Evolutionary conservation across 768 basidiomycete species (phyloP).

Genomic region (Psilocybe cyanescens): DNA sequence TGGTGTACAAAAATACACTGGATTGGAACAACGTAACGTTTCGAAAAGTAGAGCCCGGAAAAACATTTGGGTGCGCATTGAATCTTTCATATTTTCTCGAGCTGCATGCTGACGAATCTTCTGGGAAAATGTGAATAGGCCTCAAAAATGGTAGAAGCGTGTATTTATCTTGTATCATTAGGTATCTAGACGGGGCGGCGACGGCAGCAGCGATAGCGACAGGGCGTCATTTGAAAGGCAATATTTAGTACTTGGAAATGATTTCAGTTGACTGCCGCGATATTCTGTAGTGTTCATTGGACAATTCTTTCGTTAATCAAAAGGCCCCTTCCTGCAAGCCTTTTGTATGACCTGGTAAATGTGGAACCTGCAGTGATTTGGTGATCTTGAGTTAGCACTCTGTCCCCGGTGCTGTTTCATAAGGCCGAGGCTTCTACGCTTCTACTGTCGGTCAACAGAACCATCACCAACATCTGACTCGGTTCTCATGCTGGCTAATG

Average conservation of each 20-base stretch:
- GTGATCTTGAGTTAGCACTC: no score
- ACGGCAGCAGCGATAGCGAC: no score
- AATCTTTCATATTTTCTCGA: background rate
- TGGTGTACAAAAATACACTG: slow-evolving; percentile 35
- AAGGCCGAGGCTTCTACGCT: no score
- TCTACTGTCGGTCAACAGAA: no score
- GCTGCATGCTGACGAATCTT: no score
- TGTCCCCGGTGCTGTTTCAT: no score
- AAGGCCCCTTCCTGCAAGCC: no score
- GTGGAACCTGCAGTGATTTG: no score
- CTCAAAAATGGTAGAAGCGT: slow-evolving; percentile 24
- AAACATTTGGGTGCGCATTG: slow-evolving; percentile 37
- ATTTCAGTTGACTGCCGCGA: background rate
- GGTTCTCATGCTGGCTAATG: no score
- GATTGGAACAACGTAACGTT: slow-evolving; percentile 37
- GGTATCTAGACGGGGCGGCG: slow-evolving; percentile 13
- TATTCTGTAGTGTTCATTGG: background rate
- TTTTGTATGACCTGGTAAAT: no score
- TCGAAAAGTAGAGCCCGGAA: slow-evolving; percentile 27
- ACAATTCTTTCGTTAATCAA: no score
- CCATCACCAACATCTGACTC: no score
- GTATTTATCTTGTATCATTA: slow-evolving; percentile 30
- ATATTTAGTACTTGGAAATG: background rate
- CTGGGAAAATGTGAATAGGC: background rate
- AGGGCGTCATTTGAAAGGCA: background rate